Evolutionary conservation across 306 rosid genomes (phyloP).

Genomic region (Medicago lupulina): DNA sequence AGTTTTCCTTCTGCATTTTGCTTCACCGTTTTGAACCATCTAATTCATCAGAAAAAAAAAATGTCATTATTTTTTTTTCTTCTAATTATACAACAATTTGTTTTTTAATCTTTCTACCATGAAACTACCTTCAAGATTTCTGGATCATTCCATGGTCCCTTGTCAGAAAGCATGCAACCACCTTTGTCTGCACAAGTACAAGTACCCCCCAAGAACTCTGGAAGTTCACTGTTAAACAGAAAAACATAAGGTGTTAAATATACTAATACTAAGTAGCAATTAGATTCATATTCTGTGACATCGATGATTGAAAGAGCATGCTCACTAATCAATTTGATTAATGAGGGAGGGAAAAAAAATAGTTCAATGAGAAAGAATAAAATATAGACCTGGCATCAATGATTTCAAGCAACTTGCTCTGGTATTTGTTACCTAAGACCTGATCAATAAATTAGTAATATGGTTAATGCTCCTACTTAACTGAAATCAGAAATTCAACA

Average conservation of each 20-base stretch:
- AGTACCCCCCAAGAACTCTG: conserved; percentile 89
- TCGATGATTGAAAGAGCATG: neutral
- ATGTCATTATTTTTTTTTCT: conserved; percentile 27
- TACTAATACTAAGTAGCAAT: neutral
- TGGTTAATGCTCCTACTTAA: conserved; percentile 37
- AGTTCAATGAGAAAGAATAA: conserved; percentile 1
- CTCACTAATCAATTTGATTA: neutral
- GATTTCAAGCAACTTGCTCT: conserved; percentile 92
- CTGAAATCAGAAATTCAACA: conserved; percentile 31
- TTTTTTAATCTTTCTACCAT: neutral
- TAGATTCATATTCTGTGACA: too few species aligned
- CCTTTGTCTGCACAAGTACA: conserved; percentile 94
- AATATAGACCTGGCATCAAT: conserved; percentile 74
- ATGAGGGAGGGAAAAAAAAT: neutral
- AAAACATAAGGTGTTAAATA: conserved; percentile 28
- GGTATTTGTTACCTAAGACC: conserved; percentile 96
- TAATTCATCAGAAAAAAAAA: conserved; percentile 47
- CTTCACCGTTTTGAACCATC: conserved; percentile 91
- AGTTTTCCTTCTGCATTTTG: conserved; percentile 53
- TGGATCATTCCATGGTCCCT: conserved; percentile 97
- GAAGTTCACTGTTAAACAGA: conserved; percentile 80
- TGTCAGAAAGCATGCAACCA: conserved; percentile 95
- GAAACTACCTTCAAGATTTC: conserved; percentile 75
- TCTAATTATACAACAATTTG: neutral
- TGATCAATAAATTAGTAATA: conserved; percentile 45